Base-by-base conservation (phyloP, 108 stramenopile genomes). In the Parietichytrium sp. region DNA sequence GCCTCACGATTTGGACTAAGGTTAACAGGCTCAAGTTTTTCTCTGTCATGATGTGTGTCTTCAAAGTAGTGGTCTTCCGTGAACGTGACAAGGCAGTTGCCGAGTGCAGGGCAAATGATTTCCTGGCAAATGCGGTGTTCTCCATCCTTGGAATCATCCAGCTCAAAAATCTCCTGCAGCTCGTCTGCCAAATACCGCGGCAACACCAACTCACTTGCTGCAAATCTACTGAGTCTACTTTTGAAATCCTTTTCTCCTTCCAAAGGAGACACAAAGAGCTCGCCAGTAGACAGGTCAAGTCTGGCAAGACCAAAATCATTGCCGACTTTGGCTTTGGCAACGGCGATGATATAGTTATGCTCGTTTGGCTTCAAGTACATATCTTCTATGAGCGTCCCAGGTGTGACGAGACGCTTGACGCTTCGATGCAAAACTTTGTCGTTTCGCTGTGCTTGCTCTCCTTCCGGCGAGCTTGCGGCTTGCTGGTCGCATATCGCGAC, bases 401-500 rank as follows among this genome's bases (percentile, higher is more conserved):
- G 61, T 27, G 61, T 72, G 42, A 72, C 38, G 42, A 72, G 36
- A n/a, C 61, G 33, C 20, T n/a, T 31, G 16, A 72, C 2, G 10
- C 45, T n/a, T 8, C 61, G 61, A 47, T n/a, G 7, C 8, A 72
- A 23, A 7, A 72, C 42, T 2, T 33, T 72, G n/a, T n/a, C n/a
- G n/a, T 10, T 15, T 33, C 61, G 15, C 45, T 45, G 36, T 72
- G 36, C 33, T 45, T 27, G 20, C 8, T 45, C 38, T 72, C 42
- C 38, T 45, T 72, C 38, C n/a, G n/a, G n/a, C n/a, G n/a, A n/a
- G n/a, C n/a, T n/a, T n/a, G n/a, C n/a, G n/a, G n/a, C n/a, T n/a
- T 72, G 38, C 42, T 72, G 61, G 10, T 72, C 61, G 42, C 61
- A 72, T 10, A 72, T 38, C 20, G 61, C 61, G 3, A 72, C 42